Percentiles rank a stretch among this genome's conserved stretches.
These are phyloP conservation scores for Umbilicus rupestris DNA, from an alignment of 164 flowering plant genomes.

Conservation along the genomic window DNA sequence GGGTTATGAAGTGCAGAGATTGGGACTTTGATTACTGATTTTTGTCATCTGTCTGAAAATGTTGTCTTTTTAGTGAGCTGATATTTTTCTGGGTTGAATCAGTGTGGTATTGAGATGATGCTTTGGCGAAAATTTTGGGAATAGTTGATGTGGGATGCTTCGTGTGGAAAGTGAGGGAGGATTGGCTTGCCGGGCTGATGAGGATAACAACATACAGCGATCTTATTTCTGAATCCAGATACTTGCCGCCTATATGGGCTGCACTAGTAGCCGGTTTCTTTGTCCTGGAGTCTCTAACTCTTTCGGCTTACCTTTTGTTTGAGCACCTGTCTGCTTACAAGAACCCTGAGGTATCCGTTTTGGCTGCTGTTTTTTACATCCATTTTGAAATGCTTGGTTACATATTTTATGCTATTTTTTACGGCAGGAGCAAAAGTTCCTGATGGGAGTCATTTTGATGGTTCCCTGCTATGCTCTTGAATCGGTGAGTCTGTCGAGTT, in stretches of 20 bases:
- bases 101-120: background rate
- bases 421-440: slow-evolving; percentile 63
- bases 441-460: slow-evolving; percentile 86
- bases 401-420: background rate
- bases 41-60: background rate
- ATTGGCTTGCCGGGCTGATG: background rate
- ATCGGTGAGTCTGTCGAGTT: slow-evolving; percentile 68
- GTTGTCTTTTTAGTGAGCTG: background rate
- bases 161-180: background rate
- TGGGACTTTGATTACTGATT: background rate
- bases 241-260: slow-evolving; percentile 54
- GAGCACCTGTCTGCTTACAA: slow-evolving; percentile 72
- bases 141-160: background rate
- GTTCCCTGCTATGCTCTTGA: slow-evolving; percentile 92
- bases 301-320: slow-evolving; percentile 55
- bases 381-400: too few relatives aligned
- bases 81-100: too few relatives aligned
- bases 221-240: slow-evolving; percentile 14
- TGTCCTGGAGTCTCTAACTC: slow-evolving; percentile 37
- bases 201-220: slow-evolving; percentile 18
- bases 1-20: background rate
- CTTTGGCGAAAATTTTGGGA: background rate
- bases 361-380: background rate
- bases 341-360: slow-evolving; percentile 60
- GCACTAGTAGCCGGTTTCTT: slow-evolving; percentile 34